phyloP scores from a whole-genome alignment of 257 asterid genomes.

The Solanum virginianum region DNA sequence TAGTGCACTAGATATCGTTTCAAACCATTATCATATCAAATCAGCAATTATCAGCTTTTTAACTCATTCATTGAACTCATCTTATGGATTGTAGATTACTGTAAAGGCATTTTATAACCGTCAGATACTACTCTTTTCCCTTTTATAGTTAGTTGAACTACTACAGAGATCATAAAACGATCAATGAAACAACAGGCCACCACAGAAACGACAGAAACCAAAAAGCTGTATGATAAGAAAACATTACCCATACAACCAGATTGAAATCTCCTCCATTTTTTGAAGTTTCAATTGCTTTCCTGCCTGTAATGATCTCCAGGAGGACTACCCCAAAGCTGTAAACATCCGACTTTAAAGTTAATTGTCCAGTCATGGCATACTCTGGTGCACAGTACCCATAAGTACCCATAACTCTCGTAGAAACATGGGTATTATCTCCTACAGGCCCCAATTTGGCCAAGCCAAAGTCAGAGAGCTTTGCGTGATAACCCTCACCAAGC shows the following conservation, averaged over 20 bases:
- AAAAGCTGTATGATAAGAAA: background rate
- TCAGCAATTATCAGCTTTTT: background rate
- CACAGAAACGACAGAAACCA: background rate
- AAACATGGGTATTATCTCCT: conserved; percentile 90
- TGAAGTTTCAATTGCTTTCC: conserved; percentile 74
- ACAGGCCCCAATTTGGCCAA: conserved; percentile 93
- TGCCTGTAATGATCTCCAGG: conserved; percentile 83
- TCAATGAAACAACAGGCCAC: background rate
- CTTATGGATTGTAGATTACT: background rate
- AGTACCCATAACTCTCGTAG: conserved; percentile 96
- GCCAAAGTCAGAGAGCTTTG: conserved; percentile 93
- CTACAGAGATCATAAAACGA: background rate
- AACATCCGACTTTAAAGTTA: conserved; percentile 84
- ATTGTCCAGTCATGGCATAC: conserved; percentile 96
- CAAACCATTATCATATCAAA: background rate
- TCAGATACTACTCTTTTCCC: background rate
- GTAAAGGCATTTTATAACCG: background rate
- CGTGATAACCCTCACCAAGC: conserved; percentile 65
- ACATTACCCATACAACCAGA: conserved; percentile 76
- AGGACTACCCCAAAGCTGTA: conserved; percentile 96
- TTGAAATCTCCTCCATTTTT: conserved; percentile 67
- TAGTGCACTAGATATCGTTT: background rate
- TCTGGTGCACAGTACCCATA: conserved; percentile 98
- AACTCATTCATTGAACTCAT: background rate
- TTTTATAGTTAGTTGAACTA: background rate